A percentile compares a stretch with the other conserved stretches of the same genome.
Evolutionary conservation across 495 filamentous ascomycete genomes (phyloP).

Genomic region (Tuber indicum): DNA sequence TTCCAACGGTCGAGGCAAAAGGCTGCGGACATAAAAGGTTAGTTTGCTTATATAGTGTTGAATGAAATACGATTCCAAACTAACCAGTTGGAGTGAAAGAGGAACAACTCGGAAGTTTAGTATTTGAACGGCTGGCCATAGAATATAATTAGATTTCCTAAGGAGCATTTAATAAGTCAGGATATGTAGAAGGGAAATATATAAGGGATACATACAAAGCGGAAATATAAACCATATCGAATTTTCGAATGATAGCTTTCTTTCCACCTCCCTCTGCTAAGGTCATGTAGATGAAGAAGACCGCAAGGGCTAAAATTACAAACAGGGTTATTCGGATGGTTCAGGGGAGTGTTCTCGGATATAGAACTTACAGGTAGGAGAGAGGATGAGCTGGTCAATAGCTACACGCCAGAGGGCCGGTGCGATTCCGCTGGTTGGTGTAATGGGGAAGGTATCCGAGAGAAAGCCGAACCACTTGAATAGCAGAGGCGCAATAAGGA

Average conservation of each 20-base stretch:
- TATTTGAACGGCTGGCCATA: conserved; percentile 94
- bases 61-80: conserved; percentile 42
- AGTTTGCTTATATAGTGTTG: not conserved
- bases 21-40: conserved; percentile 53
- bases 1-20: conserved; percentile 92
- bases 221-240: conserved; percentile 86
- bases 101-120: conserved; percentile 93
- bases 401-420: conserved; percentile 82
- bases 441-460: conserved; percentile 72
- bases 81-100: conserved; percentile 90
- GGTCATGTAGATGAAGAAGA: conserved; percentile 96
- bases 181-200: not conserved
- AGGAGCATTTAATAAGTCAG: conserved; percentile 2
- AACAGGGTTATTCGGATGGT: conserved; percentile 7
- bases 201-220: conserved; percentile 56
- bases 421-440: conserved; percentile 61
- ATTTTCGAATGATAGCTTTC: conserved; percentile 72
- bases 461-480: conserved; percentile 93
- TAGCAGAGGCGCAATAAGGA: conserved; percentile 88
- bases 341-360: not conserved
- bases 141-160: conserved; percentile 79
- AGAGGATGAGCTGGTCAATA: conserved; percentile 88
- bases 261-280: conserved; percentile 86
- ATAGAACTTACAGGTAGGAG: conserved; percentile 64
- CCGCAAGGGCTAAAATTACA: conserved; percentile 57